phyloP scores from a whole-genome alignment of 768 basidiomycete species.

The Boletus bicolor region DNA sequence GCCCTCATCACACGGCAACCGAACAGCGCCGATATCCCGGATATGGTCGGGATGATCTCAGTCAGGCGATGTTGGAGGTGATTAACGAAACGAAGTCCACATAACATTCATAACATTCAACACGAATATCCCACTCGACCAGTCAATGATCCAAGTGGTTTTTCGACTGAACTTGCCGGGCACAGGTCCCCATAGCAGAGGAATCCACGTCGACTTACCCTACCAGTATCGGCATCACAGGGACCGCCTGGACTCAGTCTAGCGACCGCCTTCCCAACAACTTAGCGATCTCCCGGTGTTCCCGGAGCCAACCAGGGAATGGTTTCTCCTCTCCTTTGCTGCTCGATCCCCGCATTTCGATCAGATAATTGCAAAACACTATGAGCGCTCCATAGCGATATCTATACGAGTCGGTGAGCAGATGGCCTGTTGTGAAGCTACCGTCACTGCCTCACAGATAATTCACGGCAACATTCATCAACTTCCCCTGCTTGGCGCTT shows the following conservation, averaged over 20 bases:
- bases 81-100: neutral
- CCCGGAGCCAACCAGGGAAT: conserved; percentile 81
- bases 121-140: neutral
- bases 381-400: conserved; percentile 91
- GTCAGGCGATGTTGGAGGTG: no score
- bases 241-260: conserved; percentile 41
- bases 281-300: conserved; percentile 82
- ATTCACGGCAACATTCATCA: conserved; percentile 78
- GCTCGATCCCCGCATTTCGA: conserved; percentile 55
- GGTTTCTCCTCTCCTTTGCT: conserved; percentile 40
- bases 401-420: conserved; percentile 35
- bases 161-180: neutral
- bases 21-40: neutral
- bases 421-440: conserved; percentile 3
- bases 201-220: neutral
- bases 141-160: neutral
- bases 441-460: conserved; percentile 60
- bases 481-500: conserved; percentile 69
- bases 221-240: neutral
- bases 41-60: no score
- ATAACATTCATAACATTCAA: neutral
- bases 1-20: neutral
- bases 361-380: conserved; percentile 91
- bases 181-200: conserved; percentile 3
- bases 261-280: conserved; percentile 65